Conservation (phyloP, 2,329 filamentous ascomycete genomes). For the Rugonectria rugulosa region DNA sequence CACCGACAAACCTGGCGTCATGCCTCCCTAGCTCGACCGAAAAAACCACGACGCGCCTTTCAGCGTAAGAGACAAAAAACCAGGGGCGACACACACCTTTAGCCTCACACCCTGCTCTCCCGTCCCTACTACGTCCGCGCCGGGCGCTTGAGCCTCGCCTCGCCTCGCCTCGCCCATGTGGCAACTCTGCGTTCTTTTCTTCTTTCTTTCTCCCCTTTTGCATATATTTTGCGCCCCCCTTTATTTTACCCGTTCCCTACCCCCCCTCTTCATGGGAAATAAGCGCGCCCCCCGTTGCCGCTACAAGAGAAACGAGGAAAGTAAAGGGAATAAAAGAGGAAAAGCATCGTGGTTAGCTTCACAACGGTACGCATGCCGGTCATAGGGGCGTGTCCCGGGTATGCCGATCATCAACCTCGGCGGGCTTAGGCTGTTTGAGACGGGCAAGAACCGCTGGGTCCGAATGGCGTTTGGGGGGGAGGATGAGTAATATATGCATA, state of each 20-base stretch:
- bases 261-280: too few species aligned
- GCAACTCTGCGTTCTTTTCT: neutral
- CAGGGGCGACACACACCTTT: too few species aligned
- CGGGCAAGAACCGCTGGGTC: neutral
- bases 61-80: too few species aligned
- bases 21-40: too few species aligned
- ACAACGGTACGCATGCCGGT: neutral
- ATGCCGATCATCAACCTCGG: slow-evolving; percentile 4
- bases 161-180: neutral
- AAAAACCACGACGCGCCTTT: too few species aligned
- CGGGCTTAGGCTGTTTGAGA: neutral
- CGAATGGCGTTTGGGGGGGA: neutral
- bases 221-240: too few species aligned
- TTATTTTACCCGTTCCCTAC: too few species aligned
- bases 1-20: too few species aligned
- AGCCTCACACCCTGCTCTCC: too few species aligned
- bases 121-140: neutral
- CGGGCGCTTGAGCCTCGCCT: neutral
- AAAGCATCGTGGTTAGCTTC: too few species aligned
- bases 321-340: too few species aligned
- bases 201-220: neutral
- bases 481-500: neutral
- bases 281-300: too few species aligned
- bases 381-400: neutral
- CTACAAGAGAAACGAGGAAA: neutral